Base-by-base conservation (phyloP, 352 stramenopile species). In the Globisporangium cylindrosporum region DNA sequence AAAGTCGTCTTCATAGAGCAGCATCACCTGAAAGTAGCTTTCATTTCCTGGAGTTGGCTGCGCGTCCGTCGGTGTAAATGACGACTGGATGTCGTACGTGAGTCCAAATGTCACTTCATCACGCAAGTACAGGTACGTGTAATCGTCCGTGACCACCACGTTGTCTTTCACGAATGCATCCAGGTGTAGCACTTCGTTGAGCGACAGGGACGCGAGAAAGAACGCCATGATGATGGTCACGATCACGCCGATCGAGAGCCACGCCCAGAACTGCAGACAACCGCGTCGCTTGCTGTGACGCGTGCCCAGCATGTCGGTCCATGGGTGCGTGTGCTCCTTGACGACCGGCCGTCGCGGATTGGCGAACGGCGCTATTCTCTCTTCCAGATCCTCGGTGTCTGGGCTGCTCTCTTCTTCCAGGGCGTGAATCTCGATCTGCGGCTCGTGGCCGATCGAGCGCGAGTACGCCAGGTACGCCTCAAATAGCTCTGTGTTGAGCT, bases 391-490 rank as follows among this genome's bases (percentile, higher is more conserved):
- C 0, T 79, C 68, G 0, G 75, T 60, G 9, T 75, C 70, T 1
- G 65, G 64, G 20, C 74, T 46, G 77, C 86, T 78, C 81, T 96
- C 82, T 81, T 98, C 66, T 61, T 84, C 60, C 89, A 83, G 78
- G 80, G 92, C 74, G 53, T 82, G 88, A 2, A 98, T 93, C 1
- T 95, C 84, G 71, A 99, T 90, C 55, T 86, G 81, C 1, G 82
- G 82, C 62, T 86, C 75, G 51, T 92, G 79, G 2, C 83, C 89
- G 71, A 98, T 93, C 41, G 96, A 90, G 64, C 89, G 94, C 63
- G 98, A 84, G 75, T 98, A 98, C 27, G 97, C 86, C 4, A 98
- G 76, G 72, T 97, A 97, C 27, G 96, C 96, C 73, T 99, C 95
- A 56, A 99, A 73, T 10, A 99, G 84, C 76, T 98, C 91, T 1